phyloP scores from a whole-genome alignment of 768 basidiomycete species.

The Trametes gibbosa region DNA sequence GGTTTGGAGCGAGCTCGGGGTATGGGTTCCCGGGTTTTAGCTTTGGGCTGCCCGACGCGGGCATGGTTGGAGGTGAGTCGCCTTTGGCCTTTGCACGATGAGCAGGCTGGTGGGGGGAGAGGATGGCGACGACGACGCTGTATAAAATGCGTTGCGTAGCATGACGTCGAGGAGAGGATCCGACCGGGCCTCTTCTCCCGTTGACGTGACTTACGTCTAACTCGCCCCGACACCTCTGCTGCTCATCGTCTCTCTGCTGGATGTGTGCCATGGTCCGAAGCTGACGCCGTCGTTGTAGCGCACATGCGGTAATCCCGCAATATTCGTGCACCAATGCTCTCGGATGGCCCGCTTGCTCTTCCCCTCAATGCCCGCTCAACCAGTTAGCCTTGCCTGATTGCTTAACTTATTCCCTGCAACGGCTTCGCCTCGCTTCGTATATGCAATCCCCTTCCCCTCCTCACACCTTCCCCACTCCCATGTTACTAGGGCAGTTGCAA shows the following conservation, averaged over 20 bases:
- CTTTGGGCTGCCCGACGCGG: constrained; percentile 24
- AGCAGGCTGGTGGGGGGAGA: neutral
- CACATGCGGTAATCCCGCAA: constrained; percentile 14
- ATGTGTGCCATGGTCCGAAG: neutral
- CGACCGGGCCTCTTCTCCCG: constrained; percentile 2
- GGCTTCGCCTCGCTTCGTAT: neutral
- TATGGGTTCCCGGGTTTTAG: constrained; percentile 29
- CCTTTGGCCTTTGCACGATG: neutral
- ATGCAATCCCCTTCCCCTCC: neutral
- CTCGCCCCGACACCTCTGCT: neutral
- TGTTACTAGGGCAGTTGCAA: no score
- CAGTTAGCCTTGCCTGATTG: neutral
- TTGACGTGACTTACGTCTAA: constrained; percentile 2
- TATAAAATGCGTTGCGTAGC: neutral
- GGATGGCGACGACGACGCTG: neutral
- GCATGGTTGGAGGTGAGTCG: constrained; percentile 30
- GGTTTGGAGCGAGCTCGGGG: constrained; percentile 16
- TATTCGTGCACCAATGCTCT: neutral
- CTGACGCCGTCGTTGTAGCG: constrained; percentile 14
- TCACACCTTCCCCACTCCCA: neutral
- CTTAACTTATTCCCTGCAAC: constrained; percentile 7
- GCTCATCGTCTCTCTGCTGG: neutral
- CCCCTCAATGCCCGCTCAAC: neutral
- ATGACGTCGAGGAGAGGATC: constrained; percentile 4
- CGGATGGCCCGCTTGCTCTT: neutral